These are phyloP conservation scores for Marchantia polymorpha DNA, from an alignment of 225 moss, liverwort and hornwort genomes.

Conservation along the genomic window DNA sequence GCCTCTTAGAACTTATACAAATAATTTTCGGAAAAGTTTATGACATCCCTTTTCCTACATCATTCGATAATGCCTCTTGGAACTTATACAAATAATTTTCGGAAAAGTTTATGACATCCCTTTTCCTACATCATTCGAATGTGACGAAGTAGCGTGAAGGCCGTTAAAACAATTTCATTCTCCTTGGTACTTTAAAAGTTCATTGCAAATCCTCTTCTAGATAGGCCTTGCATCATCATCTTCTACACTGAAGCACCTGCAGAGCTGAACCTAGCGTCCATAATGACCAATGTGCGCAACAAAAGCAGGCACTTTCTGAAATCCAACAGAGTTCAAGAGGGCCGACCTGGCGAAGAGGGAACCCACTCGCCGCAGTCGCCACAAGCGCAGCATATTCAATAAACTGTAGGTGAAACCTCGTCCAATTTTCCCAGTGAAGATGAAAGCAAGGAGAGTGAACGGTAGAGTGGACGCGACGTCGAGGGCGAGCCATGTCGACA, in stretches of 20 bases:
- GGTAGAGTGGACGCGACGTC: constrained; percentile 89
- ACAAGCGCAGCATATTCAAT: constrained; percentile 79
- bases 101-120: too few species aligned
- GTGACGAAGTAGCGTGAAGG: too few species aligned
- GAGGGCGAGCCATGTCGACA: constrained; percentile 72
- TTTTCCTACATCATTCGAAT: too few species aligned
- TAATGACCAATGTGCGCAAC: neutral
- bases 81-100: too few species aligned
- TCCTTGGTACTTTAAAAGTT: neutral
- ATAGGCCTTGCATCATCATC: neutral
- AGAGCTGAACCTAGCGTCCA: neutral
- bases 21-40: too few species aligned
- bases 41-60: too few species aligned
- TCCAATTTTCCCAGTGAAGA: constrained; percentile 71
- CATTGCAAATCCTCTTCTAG: neutral
- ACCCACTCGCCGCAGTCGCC: constrained; percentile 90
- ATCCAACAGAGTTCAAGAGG: neutral
- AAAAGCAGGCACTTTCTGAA: neutral
- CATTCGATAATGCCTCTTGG: too few species aligned
- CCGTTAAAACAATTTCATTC: neutral
- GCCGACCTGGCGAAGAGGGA: constrained; percentile 73
- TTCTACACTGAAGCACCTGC: neutral
- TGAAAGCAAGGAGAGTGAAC: constrained; percentile 42
- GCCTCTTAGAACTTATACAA: too few species aligned
- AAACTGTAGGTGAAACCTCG: constrained; percentile 60